These are phyloP conservation scores for Gigaspora rosea DNA, from an alignment of 192 early-diverging fungal species.

Conservation along the genomic window DNA sequence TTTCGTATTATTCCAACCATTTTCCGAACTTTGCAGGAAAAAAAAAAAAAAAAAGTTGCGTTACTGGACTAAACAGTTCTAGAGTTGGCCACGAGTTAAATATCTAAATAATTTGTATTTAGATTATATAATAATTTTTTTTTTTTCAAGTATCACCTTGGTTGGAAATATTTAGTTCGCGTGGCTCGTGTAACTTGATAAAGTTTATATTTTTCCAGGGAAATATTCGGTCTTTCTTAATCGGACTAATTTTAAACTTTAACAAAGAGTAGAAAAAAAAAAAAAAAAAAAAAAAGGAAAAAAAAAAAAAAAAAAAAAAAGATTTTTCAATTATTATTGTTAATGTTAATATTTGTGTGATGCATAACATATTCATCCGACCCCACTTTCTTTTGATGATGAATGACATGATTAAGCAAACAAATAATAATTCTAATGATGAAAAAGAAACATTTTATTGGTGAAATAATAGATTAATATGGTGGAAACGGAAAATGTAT, in stretches of 20 bases:
- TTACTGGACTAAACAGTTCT: neutral
- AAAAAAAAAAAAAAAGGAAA: neutral
- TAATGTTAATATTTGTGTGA: neutral
- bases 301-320: neutral
- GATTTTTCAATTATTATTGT: too few relatives aligned
- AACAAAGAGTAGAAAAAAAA: neutral
- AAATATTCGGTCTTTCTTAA: neutral
- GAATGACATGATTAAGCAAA: neutral
- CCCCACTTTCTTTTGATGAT: neutral
- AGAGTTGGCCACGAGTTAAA: neutral
- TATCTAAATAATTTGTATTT: neutral
- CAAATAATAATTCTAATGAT: too few relatives aligned
- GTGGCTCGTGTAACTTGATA: neutral
- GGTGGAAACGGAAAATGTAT: too few relatives aligned
- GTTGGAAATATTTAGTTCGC: neutral
- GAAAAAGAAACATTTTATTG: too few relatives aligned
- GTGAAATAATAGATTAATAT: too few relatives aligned
- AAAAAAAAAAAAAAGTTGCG: neutral
- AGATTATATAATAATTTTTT: neutral
- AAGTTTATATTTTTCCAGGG: constrained; percentile 20
- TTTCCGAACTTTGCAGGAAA: neutral
- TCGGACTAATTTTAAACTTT: constrained; percentile 20
- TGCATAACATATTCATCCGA: neutral
- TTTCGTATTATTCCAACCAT: neutral
- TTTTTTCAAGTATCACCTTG: too few relatives aligned